Base-by-base conservation (phyloP, 2,329 filamentous ascomycete species). In the Fusarium mundagurra region DNA sequence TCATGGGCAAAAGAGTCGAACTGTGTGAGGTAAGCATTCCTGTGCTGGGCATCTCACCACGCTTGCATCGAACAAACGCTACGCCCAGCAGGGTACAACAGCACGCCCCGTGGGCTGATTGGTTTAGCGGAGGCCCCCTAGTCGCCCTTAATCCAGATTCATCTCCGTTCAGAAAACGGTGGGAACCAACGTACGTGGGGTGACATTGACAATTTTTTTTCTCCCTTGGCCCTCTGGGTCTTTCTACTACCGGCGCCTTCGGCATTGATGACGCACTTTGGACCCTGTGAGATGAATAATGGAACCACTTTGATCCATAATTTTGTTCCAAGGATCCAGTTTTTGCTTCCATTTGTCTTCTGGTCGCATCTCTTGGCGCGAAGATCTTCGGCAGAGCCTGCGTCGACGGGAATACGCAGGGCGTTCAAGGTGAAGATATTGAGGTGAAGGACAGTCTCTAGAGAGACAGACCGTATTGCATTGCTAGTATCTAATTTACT, bases 161-260 rank as follows among this genome's bases (percentile, higher is more conserved):
- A 73, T 73, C 71, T 73, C 59, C 71, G 59, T 63, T 61, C 43
- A 41, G 67, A 51, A 73, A 73, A 73, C 67, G 67, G 67, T 70
- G 67, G 67, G 43, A 50, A 63, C 24, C 31, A 48, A 58, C 45
- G 41, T 39, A 33, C 65, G 63, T 68, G 65, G 66, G 47, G 64
- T 68, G 66, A 68, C 64, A 62, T 59, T 44, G 33, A 41, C 34
- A 48, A 18, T 51, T 64, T 54, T 33, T 45, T 44, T 29, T 20
- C 27, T 31, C 14, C 18, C 43, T 44, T 44, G 41, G 24, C 16
- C 16, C 20, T 39, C 27, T 50, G 13, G 22, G 17, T 36, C 31
- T 61, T 55, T 17, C 34, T 69, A 70, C 45, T 74, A 34, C 71
- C 71, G 59, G 45, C 39, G 47, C 14, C 44, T 24, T 67, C 54